phyloP scores from a whole-genome alignment of 164 flowering plant genomes.

The Vitis rotundifolia region DNA sequence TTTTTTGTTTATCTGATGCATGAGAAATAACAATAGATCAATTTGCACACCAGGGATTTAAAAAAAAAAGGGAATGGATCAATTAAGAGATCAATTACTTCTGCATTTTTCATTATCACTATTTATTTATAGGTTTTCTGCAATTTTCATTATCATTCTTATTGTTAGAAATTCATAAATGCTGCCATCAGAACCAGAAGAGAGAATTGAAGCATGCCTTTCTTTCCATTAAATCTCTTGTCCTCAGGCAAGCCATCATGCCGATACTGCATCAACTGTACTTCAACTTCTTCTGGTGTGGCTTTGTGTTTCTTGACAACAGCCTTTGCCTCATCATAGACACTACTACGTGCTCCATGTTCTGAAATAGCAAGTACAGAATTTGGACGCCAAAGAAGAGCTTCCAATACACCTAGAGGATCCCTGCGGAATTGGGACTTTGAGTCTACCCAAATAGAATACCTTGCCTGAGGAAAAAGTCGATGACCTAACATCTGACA shows the following conservation, averaged over 20 bases:
- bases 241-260: slow-evolving; percentile 83
- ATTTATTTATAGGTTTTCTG: no score
- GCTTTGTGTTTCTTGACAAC: slow-evolving; percentile 93
- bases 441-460: slow-evolving; percentile 96
- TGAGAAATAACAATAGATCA: no score
- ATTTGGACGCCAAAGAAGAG: slow-evolving; percentile 90
- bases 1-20: no score
- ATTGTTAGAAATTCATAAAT: no score
- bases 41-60: no score
- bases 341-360: slow-evolving; percentile 95
- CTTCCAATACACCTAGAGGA: slow-evolving; percentile 90
- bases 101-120: no score
- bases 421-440: slow-evolving; percentile 96
- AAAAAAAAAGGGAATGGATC: no score
- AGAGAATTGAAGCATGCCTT: slow-evolving; percentile 49
- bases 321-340: slow-evolving; percentile 93
- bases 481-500: slow-evolving; percentile 88
- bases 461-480: slow-evolving; percentile 79
- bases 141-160: no score
- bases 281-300: slow-evolving; percentile 89
- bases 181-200: not conserved
- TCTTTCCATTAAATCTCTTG: slow-evolving; percentile 86
- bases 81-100: no score
- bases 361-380: slow-evolving; percentile 88
- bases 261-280: slow-evolving; percentile 76